These are phyloP conservation scores for Nakaseomyces bracarensis DNA, from an alignment of 1,139 yeast genomes.

Conservation along the genomic window DNA sequence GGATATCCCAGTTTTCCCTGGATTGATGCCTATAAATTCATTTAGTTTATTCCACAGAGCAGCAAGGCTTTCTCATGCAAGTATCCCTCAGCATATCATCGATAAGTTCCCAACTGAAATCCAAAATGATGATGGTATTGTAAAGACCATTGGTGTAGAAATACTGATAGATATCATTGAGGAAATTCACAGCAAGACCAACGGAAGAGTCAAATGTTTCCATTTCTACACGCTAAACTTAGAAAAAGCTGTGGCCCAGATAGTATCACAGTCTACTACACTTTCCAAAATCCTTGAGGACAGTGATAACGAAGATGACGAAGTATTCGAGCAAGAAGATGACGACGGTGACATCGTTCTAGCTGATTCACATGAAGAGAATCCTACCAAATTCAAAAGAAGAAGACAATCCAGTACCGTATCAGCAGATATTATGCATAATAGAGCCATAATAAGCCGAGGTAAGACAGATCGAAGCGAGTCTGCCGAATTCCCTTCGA, in stretches of 20 bases:
- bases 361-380: constrained; percentile 16
- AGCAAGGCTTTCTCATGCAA: constrained; percentile 81
- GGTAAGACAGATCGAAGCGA: constrained; percentile 12
- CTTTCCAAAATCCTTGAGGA: constrained; percentile 37
- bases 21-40: constrained; percentile 94
- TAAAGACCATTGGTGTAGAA: constrained; percentile 76
- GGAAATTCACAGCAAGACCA: constrained; percentile 44
- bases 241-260: constrained; percentile 84
- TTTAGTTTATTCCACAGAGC: constrained; percentile 81
- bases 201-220: constrained; percentile 60
- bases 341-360: constrained; percentile 22
- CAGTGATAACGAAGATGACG: constrained; percentile 33
- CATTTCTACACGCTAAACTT: constrained; percentile 86
- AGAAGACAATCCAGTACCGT: constrained; percentile 28
- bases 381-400: constrained; percentile 19
- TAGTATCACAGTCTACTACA: constrained; percentile 53
- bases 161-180: constrained; percentile 58
- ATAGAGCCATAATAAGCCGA: constrained; percentile 18
- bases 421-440: constrained; percentile 19
- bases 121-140: constrained; percentile 72
- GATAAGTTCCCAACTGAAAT: constrained; percentile 48
- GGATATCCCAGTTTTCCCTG: constrained; percentile 68
- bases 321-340: constrained; percentile 25
- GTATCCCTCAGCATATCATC: constrained; percentile 56
- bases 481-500: constrained; percentile 31